Evolutionary conservation across 345 rosid genomes (phyloP).

Genomic region (Brassica juncea): DNA sequence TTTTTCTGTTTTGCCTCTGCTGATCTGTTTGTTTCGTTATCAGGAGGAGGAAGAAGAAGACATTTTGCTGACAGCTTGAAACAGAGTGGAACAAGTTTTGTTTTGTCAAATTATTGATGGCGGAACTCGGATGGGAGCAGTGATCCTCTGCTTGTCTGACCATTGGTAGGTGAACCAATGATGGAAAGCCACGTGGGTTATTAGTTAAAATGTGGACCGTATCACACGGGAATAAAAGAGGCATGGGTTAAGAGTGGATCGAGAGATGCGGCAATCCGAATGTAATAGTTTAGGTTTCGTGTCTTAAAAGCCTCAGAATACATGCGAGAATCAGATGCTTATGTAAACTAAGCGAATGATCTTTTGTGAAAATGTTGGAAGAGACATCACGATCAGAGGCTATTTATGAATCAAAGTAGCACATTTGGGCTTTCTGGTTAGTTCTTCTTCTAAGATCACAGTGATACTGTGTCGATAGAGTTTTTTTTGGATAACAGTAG

Average conservation of each 20-base stretch:
- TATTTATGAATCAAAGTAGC: neutral
- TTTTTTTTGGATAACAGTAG: too few relatives aligned
- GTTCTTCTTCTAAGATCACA: neutral
- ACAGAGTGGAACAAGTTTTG: conserved; percentile 48
- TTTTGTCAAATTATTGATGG: conserved; percentile 48
- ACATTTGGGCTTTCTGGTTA: neutral
- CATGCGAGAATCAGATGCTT: neutral
- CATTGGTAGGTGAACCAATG: neutral
- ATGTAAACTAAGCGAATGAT: neutral
- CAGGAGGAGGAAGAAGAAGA: conserved; percentile 23
- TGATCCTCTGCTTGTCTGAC: conserved; percentile 21
- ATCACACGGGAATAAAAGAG: conserved; percentile 34
- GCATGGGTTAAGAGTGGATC: neutral
- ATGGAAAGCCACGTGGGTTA: neutral
- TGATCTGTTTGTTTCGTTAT: conserved; percentile 12
- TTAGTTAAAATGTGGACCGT: conserved; percentile 1
- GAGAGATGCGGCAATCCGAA: conserved; percentile 24
- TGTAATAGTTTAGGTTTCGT: conserved; percentile 6
- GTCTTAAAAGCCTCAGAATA: conserved; percentile 1
- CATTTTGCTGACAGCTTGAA: conserved; percentile 63
- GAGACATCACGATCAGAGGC: neutral
- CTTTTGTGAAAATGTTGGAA: neutral
- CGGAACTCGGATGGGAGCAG: conserved; percentile 17
- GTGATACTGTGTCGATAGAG: neutral
- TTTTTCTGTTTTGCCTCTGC: neutral